Conservation (phyloP, 148 eudicot genomes). For the Cornus florida region DNA sequence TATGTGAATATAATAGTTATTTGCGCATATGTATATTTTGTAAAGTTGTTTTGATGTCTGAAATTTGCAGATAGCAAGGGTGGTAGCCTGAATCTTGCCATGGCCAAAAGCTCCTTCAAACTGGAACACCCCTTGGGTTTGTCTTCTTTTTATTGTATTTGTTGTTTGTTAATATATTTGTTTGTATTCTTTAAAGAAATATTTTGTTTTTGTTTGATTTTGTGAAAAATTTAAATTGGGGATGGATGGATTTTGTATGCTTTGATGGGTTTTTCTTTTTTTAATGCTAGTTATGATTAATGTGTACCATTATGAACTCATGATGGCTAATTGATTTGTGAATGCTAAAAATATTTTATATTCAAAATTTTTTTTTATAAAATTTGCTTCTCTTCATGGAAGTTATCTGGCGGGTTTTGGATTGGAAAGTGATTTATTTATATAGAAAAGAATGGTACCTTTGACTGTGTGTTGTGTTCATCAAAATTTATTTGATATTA, state of each 20-base stretch:
- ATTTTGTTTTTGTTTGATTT: background rate
- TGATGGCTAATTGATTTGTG: background rate
- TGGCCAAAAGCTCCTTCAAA: conserved; percentile 53
- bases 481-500: no score
- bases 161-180: background rate
- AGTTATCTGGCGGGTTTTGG: background rate
- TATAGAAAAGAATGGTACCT: background rate
- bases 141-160: background rate
- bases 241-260: background rate
- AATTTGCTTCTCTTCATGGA: background rate
- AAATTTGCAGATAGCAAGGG: conserved; percentile 37
- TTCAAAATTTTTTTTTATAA: background rate
- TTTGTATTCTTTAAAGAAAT: background rate
- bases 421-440: background rate
- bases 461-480: background rate
- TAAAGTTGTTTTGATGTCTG: conserved; percentile 33
- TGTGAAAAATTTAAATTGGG: background rate
- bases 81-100: conserved; percentile 19
- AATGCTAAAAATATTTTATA: background rate
- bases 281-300: background rate
- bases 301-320: background rate
- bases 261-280: background rate
- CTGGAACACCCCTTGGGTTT: conserved; percentile 49
- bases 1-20: background rate
- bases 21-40: conserved; percentile 1